phyloP scores from a whole-genome alignment of 2,329 filamentous ascomycete species.

The Calycina herbarum region DNA sequence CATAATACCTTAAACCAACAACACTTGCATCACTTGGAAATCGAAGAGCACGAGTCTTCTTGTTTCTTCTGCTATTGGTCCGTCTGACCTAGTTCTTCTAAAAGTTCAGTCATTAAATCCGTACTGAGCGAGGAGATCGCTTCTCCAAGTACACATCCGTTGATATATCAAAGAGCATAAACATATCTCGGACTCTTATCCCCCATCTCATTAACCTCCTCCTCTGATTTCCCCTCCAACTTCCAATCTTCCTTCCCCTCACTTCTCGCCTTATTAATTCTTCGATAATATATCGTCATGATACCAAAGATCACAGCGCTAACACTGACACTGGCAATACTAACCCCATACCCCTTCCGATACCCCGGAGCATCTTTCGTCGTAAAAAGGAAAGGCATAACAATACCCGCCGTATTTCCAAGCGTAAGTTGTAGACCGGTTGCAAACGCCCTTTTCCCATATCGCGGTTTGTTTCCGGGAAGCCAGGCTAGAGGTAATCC shows the following conservation, averaged over 20 bases:
- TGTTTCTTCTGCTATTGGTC: too few species aligned
- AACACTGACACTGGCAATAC: background rate
- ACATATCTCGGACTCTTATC: constrained; percentile 41
- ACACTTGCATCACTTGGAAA: too few species aligned
- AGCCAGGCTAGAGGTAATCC: constrained; percentile 40
- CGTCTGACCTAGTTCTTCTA: too few species aligned
- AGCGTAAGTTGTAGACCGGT: constrained; percentile 59
- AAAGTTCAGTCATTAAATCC: too few species aligned
- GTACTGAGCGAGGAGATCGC: too few species aligned
- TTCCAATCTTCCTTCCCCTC: constrained; percentile 43
- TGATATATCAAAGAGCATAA: constrained; percentile 19
- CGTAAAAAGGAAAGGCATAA: constrained; percentile 57
- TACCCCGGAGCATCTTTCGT: constrained; percentile 27
- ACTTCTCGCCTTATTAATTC: constrained; percentile 40
- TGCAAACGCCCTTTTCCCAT: constrained; percentile 60
- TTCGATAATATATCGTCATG: constrained; percentile 34
- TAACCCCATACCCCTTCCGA: constrained; percentile 4
- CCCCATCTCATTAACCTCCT: constrained; percentile 46
- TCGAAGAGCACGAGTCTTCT: too few species aligned
- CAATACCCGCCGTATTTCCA: constrained; percentile 60
- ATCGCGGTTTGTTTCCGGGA: constrained; percentile 57
- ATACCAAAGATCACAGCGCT: background rate
- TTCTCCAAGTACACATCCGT: too few species aligned
- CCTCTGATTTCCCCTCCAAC: constrained; percentile 43
- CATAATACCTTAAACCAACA: too few species aligned